Evolutionary conservation across 768 basidiomycete genomes (phyloP), one percentile per base, ranked within the genome.

Genomic region (Hydnomerulius pinastri): DNA sequence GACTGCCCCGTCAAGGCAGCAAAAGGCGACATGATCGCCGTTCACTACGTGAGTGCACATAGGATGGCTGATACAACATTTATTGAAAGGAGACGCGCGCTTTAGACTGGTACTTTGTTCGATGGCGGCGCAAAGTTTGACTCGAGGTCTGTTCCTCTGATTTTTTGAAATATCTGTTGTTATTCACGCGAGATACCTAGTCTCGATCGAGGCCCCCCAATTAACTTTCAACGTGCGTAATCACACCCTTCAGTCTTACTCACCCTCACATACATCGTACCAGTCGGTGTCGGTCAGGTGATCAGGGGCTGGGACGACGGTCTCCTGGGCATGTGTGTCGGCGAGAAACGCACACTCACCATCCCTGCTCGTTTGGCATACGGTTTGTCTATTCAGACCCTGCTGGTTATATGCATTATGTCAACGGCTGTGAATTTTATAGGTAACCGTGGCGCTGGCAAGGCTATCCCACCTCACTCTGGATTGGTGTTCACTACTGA

Each of bases 401-500:
- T 38, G 12, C n/a, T 43, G 15, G 17, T n/a, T 4, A 35, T 20
- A 17, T 46, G 12, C 25, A 1, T 18, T 37, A 33, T 43, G 38
- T 54, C 8, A 33, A 6, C 3, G n/a, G 18, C 43, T 35, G 38
- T 36, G 3, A 0, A n/a, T n/a, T 46, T 47, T 24, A 18, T 50
- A 92, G 90, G 92, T 30, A 62, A 76, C 2, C 82, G 87, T 40
- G 93, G 92, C 11, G 85, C 86, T 60, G 90, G 90, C 6, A 70
- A 68, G 12, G 69, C 86, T 51, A 98, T 98, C 46, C 93, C 92
- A 28, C 73, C 87, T 32, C 74, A 86, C 60, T 83, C 92, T 11
- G 85, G 86, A 6, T 76, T 96, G 23, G 83, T 92, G 17, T 96
- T 97, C 70, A 88, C 91, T 7, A 88, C 90, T 10, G 92, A 96